Conservation (phyloP, 805 yeast genomes). For the Metschnikowia arizonensis region DNA sequence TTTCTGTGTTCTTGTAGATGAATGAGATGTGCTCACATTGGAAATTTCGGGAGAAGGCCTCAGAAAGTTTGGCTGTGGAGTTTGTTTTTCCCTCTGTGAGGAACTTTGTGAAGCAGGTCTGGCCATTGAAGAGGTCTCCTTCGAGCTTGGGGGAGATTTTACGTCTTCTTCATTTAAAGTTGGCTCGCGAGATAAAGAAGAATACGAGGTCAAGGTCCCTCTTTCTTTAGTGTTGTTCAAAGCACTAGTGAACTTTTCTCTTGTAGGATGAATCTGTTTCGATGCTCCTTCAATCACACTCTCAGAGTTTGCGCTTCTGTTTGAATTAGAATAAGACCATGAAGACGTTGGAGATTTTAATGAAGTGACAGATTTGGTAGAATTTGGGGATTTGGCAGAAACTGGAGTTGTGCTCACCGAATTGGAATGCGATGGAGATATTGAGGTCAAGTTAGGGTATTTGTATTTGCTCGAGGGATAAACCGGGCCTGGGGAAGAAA, state of each 20-base stretch:
- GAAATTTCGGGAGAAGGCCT: not conserved
- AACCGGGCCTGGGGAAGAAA: conserved; percentile 1
- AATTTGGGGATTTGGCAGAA: conserved; percentile 3
- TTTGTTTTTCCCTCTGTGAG: not conserved
- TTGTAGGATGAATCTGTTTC: not conserved
- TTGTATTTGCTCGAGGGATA: not conserved
- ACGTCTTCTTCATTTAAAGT: not conserved
- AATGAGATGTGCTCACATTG: not conserved
- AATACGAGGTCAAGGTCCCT: not conserved
- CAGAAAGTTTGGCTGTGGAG: not conserved
- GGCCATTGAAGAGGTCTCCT: not conserved
- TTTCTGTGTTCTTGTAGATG: not conserved
- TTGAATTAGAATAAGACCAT: not conserved
- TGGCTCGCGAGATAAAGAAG: not conserved
- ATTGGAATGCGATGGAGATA: not conserved
- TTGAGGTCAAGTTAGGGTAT: not conserved
- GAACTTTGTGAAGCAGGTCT: not conserved
- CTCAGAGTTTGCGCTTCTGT: not conserved
- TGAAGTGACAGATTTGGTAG: not conserved
- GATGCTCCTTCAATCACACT: not conserved
- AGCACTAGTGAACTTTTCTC: not conserved
- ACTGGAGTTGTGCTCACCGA: conserved; percentile 2
- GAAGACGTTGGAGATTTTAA: not conserved
- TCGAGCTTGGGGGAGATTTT: not conserved
- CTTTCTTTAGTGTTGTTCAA: not conserved